phyloP scores from a whole-genome alignment of 2,329 filamentous ascomycete genomes.

The Capronia americana region DNA sequence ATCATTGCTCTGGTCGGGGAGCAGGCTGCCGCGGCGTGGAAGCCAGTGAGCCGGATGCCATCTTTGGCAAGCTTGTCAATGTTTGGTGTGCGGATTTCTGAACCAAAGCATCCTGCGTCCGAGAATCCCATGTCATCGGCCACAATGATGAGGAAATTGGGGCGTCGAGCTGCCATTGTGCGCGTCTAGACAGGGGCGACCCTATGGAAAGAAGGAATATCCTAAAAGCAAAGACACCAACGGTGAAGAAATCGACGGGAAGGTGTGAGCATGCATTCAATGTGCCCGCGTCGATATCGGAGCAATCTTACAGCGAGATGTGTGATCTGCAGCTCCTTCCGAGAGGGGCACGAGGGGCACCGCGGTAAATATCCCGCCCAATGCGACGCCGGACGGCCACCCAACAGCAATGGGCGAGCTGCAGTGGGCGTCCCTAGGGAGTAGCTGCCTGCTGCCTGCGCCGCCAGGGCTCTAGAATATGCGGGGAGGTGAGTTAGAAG shows the following conservation, averaged over 20 bases:
- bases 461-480: too few species aligned
- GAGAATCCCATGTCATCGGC: constrained; percentile 68
- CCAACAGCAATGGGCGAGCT: neutral
- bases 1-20: constrained; percentile 71
- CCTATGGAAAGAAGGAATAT: neutral
- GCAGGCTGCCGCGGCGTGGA: constrained; percentile 69
- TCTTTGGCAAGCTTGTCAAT: constrained; percentile 61
- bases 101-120: constrained; percentile 65
- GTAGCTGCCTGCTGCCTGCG: too few species aligned
- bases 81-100: constrained; percentile 66
- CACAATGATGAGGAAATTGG: constrained; percentile 66
- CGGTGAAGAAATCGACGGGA: neutral
- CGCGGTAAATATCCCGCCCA: neutral
- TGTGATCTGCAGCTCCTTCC: too few species aligned
- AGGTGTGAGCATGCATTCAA: neutral
- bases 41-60: constrained; percentile 67
- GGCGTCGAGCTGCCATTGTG: constrained; percentile 45
- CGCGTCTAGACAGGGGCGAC: neutral
- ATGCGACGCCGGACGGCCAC: neutral
- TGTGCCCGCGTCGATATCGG: constrained; percentile 3
- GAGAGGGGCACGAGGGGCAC: neutral
- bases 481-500: neutral
- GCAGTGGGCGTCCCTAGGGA: neutral
- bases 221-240: neutral
- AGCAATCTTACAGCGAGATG: constrained; percentile 14